These are phyloP conservation scores for Plasmodium chabaudi DNA, from an alignment of 169 alveolate species.

Conservation along the genomic window DNA sequence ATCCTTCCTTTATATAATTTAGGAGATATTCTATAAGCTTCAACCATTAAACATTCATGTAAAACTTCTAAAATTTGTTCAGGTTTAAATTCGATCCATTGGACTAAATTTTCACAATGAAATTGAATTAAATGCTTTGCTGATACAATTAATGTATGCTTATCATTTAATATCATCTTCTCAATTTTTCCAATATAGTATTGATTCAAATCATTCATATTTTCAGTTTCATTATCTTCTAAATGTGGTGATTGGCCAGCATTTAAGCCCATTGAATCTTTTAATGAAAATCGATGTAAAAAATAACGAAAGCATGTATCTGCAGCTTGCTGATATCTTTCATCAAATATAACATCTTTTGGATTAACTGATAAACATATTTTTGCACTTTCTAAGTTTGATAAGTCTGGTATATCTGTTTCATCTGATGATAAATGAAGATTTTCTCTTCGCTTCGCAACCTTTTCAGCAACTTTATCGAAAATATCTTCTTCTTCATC, in stretches of 20 bases:
- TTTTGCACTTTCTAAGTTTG: constrained; percentile 86
- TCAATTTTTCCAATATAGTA: constrained; percentile 87
- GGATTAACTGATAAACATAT: constrained; percentile 85
- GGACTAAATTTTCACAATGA: constrained; percentile 87
- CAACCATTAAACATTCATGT: constrained; percentile 87
- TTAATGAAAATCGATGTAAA: constrained; percentile 78
- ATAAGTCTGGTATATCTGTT: constrained; percentile 84
- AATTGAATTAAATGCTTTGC: constrained; percentile 87
- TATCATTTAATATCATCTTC: constrained; percentile 89
- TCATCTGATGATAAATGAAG: constrained; percentile 82
- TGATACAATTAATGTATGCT: constrained; percentile 85
- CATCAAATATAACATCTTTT: constrained; percentile 86
- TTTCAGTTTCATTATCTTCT: constrained; percentile 75
- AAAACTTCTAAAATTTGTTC: constrained; percentile 86
- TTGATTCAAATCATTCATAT: constrained; percentile 67
- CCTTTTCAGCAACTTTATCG: constrained; percentile 86
- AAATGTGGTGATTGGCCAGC: constrained; percentile 61
- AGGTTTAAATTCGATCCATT: constrained; percentile 87
- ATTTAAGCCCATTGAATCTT: constrained; percentile 77
- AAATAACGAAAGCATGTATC: constrained; percentile 86
- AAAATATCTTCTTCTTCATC: constrained; percentile 86
- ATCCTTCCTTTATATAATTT: constrained; percentile 85
- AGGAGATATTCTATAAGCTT: constrained; percentile 84
- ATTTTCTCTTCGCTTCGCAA: constrained; percentile 87
- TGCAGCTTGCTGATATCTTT: constrained; percentile 89